phyloP scores from a whole-genome alignment of 2,329 filamentous ascomycete genomes.

The Aspergillus felis region DNA sequence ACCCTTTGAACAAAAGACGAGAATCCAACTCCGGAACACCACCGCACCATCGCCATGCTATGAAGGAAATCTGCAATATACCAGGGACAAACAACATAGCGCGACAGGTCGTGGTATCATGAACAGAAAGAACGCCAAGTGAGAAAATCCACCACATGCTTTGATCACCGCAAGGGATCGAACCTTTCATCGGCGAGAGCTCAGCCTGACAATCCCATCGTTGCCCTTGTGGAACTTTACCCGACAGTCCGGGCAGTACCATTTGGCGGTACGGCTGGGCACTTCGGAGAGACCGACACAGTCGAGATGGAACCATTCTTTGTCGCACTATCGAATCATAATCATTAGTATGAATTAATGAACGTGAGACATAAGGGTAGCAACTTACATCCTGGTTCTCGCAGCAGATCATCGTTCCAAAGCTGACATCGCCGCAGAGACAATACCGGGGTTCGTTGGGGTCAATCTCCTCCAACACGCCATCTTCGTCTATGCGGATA shows the following conservation, averaged over 20 bases:
- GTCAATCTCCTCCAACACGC: slow-evolving; percentile 51
- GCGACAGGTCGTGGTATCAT: slow-evolving; percentile 13
- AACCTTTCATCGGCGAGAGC: neutral
- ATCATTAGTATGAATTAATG: slow-evolving; percentile 5
- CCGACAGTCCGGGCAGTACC: slow-evolving; percentile 63
- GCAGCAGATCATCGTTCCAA: slow-evolving; percentile 63
- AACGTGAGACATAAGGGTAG: slow-evolving; percentile 1
- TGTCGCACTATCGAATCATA: slow-evolving; percentile 51
- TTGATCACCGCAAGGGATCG: neutral
- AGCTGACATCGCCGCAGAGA: slow-evolving; percentile 61
- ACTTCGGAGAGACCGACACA: slow-evolving; percentile 57
- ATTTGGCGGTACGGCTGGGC: slow-evolving; percentile 58
- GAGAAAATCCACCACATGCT: neutral
- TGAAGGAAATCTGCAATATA: slow-evolving; percentile 4
- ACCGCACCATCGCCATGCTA: slow-evolving; percentile 9
- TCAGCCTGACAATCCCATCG: slow-evolving; percentile 36
- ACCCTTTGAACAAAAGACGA: neutral
- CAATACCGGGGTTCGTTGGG: slow-evolving; percentile 63
- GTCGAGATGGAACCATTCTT: slow-evolving; percentile 63
- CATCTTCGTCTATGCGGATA: slow-evolving; percentile 45
- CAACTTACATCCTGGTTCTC: slow-evolving; percentile 55
- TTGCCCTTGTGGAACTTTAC: slow-evolving; percentile 45
- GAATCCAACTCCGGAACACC: slow-evolving; percentile 3
- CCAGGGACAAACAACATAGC: neutral
- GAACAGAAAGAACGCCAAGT: slow-evolving; percentile 1